phyloP scores from a whole-genome alignment of 2,329 filamentous ascomycete genomes.

The Septoria petroselini region DNA sequence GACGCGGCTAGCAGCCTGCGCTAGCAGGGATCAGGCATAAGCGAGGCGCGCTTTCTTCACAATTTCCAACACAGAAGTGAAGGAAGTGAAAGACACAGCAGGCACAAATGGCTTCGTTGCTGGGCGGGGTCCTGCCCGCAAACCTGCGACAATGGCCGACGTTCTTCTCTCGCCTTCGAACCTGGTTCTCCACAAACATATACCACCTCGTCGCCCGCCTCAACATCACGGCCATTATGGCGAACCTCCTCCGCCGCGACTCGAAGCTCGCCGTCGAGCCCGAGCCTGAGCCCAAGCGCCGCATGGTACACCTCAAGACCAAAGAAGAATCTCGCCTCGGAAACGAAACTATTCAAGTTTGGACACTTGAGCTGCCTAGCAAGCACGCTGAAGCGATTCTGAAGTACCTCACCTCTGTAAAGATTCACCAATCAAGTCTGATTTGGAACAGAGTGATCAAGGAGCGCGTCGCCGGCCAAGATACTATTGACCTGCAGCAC shows the following conservation, averaged over 20 bases:
- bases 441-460: slow-evolving; percentile 44
- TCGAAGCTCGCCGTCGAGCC: slow-evolving; percentile 22
- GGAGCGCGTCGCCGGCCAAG: slow-evolving; percentile 44
- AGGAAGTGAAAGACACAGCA: slow-evolving; percentile 19
- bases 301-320: slow-evolving; percentile 46
- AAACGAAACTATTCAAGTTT: slow-evolving; percentile 57
- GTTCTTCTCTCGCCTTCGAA: slow-evolving; percentile 4
- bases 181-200: slow-evolving; percentile 6
- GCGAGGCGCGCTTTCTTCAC: background rate
- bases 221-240: slow-evolving; percentile 15
- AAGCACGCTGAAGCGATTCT: slow-evolving; percentile 70
- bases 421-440: slow-evolving; percentile 7
- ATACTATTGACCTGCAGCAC: slow-evolving; percentile 51
- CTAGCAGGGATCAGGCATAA: background rate
- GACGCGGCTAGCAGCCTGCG: too few species aligned
- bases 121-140: slow-evolving; percentile 2
- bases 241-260: slow-evolving; percentile 24
- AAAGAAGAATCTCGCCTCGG: slow-evolving; percentile 51
- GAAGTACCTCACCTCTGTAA: slow-evolving; percentile 51
- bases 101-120: slow-evolving; percentile 18
- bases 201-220: slow-evolving; percentile 11
- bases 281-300: slow-evolving; percentile 26
- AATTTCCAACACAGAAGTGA: slow-evolving; percentile 7
- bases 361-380: slow-evolving; percentile 68
- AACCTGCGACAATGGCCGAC: too few species aligned